Base-by-base conservation (phyloP, 192 early-diverging fungal genomes). In the Coemansia sp. region DNA sequence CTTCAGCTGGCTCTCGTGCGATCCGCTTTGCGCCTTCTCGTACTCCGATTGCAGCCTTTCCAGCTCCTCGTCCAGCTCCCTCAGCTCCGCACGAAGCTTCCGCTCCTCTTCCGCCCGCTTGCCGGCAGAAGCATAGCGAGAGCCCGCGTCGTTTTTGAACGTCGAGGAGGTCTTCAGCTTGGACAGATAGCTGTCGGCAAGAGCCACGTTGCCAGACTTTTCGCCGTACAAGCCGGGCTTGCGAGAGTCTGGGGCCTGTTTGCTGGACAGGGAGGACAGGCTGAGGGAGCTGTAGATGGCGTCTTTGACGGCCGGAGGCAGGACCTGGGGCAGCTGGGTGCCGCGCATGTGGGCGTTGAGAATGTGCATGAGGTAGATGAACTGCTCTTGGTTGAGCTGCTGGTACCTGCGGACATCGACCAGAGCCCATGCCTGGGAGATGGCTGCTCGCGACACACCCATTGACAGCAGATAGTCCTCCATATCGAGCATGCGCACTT, bases 371-470 rank as follows among this genome's bases (percentile, higher is more conserved):
- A 81, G 56, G 26, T 73, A 67, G 2, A 65, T 48, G 46, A 81
- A 81, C 50, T 81, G 79, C 57, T 81, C 70, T 41, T 68, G 57
- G 61, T 81, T 81, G 44, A 81, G 69, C 46, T 78, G 63, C 46
- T 77, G 74, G 61, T 68, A 68, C 52, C 64, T 73, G 59, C 74
- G 69, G 50, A 81, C 67, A 38, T 81, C 79, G 12, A 81, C 58
- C 31, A 81, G 57, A 15, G 53, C 50, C 79, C 79, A 81, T 21
- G 53, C 75, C 54, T 72, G 70, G 13, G 56, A 59, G 11, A 70
- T 51, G 2, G 51, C 39, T 20, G 55, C 28, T n/a, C 79, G 70
- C 7, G 70, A 57, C 13, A 74, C 51, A 6, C 74, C 74, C 26
- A 70, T 26, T 3, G 62, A 49, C 18, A 44, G 54, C 16, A 81